Evolutionary conservation across 177 flowering plant genomes (phyloP), one percentile per base, ranked within the genome.

Genomic region (Vitis hybrid): DNA sequence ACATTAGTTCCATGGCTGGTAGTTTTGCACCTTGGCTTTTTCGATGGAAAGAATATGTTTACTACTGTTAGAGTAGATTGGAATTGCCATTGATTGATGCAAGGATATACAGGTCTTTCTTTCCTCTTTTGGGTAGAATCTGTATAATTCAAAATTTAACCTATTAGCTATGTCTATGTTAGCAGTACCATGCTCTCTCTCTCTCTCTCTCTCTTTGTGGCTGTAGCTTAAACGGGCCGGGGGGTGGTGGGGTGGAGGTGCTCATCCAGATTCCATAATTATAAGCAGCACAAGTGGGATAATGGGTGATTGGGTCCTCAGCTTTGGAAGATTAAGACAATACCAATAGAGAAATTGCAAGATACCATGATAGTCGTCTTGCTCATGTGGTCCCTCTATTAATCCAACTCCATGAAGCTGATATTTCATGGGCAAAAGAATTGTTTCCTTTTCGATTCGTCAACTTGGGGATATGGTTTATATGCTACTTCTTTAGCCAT

Each of bases 271-370:
- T 39, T 39, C 45, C 45, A 39, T 39, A 70, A 62, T 56, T 19
- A 13, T 67, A 49, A 29, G 70, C 18, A 58, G 53, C 72, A 59
- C 54, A 65, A 68, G 13, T 55, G 66, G 22, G 45, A 39, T 39
- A 39, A 5, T 39, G 45, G 45, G 67, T 63, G 3, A 53, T 51
- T 48, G 69, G 67, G 72, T 65, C 66, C 61, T 68, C 68, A 49
- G 39, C 68, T 52, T 58, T 67, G 61, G 63, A 39, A 58, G 79
- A 73, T 66, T 60, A 66, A 69, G 79, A 77, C 76, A 69, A 65
- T 61, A 56, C 61, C 26, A 16, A 15, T 6, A 67, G 16, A 65
- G 67, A 59, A 34, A 53, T 66, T 56, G 19, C 59, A 64, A 50
- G 65, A 65, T 55, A 69, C 61, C 45, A 54, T 53, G 55, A 20